Evolutionary conservation across 495 filamentous ascomycete genomes (phyloP).

Genomic region (Chaetomium tenue): DNA sequence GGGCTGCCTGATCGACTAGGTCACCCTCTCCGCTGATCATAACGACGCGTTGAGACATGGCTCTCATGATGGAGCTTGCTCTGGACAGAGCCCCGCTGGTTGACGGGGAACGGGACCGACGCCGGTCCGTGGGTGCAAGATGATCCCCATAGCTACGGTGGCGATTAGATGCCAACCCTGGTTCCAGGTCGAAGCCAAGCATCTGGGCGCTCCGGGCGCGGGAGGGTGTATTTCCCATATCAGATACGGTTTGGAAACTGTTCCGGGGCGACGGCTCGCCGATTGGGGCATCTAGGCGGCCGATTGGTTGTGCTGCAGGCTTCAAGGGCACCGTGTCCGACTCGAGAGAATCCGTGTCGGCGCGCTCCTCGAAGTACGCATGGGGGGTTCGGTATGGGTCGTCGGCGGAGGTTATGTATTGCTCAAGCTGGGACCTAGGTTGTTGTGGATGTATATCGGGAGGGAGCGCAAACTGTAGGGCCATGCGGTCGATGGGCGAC

Average conservation of each 20-base stretch:
- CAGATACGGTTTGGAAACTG: constrained; percentile 60
- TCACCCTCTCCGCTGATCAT: constrained; percentile 87
- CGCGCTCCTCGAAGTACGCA: constrained; percentile 52
- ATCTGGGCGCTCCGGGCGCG: constrained; percentile 45
- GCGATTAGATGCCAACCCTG: constrained; percentile 41
- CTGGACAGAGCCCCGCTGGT: constrained; percentile 66
- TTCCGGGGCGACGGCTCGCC: constrained; percentile 59
- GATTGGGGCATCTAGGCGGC: constrained; percentile 49
- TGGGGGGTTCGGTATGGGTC: constrained; percentile 42
- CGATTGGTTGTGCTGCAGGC: constrained; percentile 62
- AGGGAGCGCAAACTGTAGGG: constrained; percentile 50
- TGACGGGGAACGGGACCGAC: constrained; percentile 56
- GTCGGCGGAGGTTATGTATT: constrained; percentile 35
- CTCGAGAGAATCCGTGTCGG: constrained; percentile 61
- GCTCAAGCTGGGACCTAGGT: constrained; percentile 7
- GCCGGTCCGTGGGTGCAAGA: constrained; percentile 45
- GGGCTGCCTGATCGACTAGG: constrained; percentile 70
- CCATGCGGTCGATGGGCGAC: constrained; percentile 49
- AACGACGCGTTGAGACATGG: constrained; percentile 96
- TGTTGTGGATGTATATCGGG: constrained; percentile 41
- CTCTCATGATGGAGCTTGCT: constrained; percentile 88
- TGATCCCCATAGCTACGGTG: constrained; percentile 50
- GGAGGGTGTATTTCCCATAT: constrained; percentile 45
- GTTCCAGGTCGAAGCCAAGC: constrained; percentile 55
- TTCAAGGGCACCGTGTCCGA: constrained; percentile 70